Evolutionary conservation across 192 early-diverging fungal genomes (phyloP).

Genomic region (Coemansia sp.): DNA sequence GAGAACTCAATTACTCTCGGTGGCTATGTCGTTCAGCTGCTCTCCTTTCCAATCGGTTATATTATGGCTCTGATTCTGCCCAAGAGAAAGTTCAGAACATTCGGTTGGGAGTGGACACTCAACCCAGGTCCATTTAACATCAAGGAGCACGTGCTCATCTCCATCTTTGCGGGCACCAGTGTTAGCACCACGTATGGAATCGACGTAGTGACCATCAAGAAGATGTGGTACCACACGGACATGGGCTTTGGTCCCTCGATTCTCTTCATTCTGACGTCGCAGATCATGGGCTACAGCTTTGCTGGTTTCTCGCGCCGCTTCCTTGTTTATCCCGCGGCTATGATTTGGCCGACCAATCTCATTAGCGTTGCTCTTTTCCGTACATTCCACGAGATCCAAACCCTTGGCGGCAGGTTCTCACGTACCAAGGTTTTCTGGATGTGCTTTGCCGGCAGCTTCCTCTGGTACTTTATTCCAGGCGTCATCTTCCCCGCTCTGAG

Average conservation of each 20-base stretch:
- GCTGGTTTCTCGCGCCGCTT: conserved; percentile 75
- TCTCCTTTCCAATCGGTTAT: conserved; percentile 75
- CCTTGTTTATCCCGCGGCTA: conserved; percentile 80
- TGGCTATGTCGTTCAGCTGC: conserved; percentile 72
- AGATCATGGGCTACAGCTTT: conserved; percentile 67
- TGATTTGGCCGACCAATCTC: conserved; percentile 87
- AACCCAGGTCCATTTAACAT: conserved; percentile 88
- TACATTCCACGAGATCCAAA: conserved; percentile 69
- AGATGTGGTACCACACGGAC: conserved; percentile 67
- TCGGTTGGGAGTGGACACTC: conserved; percentile 59
- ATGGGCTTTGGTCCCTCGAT: conserved; percentile 68
- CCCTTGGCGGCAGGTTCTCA: conserved; percentile 53
- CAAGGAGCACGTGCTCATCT: conserved; percentile 88
- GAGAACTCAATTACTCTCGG: conserved; percentile 74
- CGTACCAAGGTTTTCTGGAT: conserved; percentile 60
- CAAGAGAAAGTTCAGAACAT: conserved; percentile 54
- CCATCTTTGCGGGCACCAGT: conserved; percentile 72
- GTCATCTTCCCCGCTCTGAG: conserved; percentile 70
- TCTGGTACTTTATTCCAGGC: conserved; percentile 66
- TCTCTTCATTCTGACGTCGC: conserved; percentile 71
- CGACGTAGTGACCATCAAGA: conserved; percentile 73
- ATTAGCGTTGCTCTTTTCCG: conserved; percentile 77
- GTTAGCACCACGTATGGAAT: conserved; percentile 74
- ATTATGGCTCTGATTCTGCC: conserved; percentile 67
- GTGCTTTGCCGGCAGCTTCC: conserved; percentile 50